These are phyloP conservation scores for Sphagnum contortum DNA, from an alignment of 225 moss, liverwort and hornwort species.

Conservation along the genomic window DNA sequence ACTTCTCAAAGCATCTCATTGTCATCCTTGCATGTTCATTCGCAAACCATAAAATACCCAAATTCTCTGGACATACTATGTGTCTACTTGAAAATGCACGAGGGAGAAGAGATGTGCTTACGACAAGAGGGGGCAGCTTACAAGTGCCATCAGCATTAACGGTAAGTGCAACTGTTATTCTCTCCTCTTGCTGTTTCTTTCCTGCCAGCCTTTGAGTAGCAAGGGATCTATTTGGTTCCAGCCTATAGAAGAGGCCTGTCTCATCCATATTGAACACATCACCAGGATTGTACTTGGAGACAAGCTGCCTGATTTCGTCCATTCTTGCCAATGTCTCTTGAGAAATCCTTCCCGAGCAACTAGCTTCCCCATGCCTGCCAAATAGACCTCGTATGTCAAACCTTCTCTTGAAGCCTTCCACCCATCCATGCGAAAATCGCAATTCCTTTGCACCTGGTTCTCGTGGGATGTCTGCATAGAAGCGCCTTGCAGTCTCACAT, in stretches of 20 bases:
- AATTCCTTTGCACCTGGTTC: no score
- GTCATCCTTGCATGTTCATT: constrained; percentile 19
- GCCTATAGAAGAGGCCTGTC: constrained; percentile 17
- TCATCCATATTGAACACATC: constrained; percentile 37
- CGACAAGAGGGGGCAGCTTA: constrained; percentile 24
- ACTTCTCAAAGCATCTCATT: constrained; percentile 20
- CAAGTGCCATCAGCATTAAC: constrained; percentile 29
- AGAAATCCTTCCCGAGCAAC: no score
- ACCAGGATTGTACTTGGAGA: constrained; percentile 10
- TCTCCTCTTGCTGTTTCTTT: constrained; percentile 14
- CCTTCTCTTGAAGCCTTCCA: no score
- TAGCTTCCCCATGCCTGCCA: no score
- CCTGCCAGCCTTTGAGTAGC: constrained; percentile 11
- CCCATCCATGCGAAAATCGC: no score
- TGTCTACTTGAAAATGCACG: neutral
- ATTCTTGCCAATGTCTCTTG: no score
- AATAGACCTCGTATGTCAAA: no score
- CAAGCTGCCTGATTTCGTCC: no score
- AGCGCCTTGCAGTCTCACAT: no score
- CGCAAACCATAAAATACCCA: constrained; percentile 18
- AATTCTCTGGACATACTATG: no score
- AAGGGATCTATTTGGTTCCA: constrained; percentile 20
- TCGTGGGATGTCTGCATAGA: no score
- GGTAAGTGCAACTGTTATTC: constrained; percentile 19
- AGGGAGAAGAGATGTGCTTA: constrained; percentile 15